phyloP scores from a whole-genome alignment of 1,284 basidiomycete genomes.

The Rhodofomes roseus region DNA sequence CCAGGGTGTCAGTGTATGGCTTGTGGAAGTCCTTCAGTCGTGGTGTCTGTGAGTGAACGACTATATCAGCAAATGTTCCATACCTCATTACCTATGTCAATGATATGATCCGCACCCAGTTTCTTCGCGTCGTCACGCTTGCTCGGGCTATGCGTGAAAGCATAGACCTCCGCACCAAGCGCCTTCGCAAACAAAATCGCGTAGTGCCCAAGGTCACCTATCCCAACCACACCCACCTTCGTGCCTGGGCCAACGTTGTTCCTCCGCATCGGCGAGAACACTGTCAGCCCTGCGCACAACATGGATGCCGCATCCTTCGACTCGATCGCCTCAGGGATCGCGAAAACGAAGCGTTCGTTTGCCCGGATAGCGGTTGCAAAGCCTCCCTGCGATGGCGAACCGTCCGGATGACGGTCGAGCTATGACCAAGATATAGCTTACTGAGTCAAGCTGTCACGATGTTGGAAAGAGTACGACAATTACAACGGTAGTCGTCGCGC shows the following conservation, averaged over 20 bases:
- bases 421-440: too few species aligned
- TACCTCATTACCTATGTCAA: slow-evolving; percentile 35
- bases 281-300: slow-evolving; percentile 62
- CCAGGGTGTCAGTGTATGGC: slow-evolving; percentile 39
- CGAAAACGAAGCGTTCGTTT: slow-evolving; percentile 64
- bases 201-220: slow-evolving; percentile 45
- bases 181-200: slow-evolving; percentile 15
- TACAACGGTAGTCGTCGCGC: slow-evolving; percentile 29
- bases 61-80: slow-evolving; percentile 9
- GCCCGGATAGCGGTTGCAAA: slow-evolving; percentile 62
- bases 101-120: slow-evolving; percentile 52
- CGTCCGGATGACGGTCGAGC: slow-evolving; percentile 47
- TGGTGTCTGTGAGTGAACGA: too few species aligned
- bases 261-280: slow-evolving; percentile 57
- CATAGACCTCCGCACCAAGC: slow-evolving; percentile 46
- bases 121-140: slow-evolving; percentile 59
- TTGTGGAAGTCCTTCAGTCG: slow-evolving; percentile 35
- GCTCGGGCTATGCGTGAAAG: slow-evolving; percentile 53
- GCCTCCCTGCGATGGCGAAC: slow-evolving; percentile 49
- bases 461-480: neutral
- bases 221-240: slow-evolving; percentile 61
- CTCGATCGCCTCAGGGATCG: slow-evolving; percentile 54
- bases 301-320: slow-evolving; percentile 46
- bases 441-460: slow-evolving; percentile 17
- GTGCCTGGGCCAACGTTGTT: slow-evolving; percentile 58